Evolutionary conservation across 2,329 filamentous ascomycete genomes (phyloP), one percentile per base, ranked within the genome.

Genomic region (Cytospora piceae): DNA sequence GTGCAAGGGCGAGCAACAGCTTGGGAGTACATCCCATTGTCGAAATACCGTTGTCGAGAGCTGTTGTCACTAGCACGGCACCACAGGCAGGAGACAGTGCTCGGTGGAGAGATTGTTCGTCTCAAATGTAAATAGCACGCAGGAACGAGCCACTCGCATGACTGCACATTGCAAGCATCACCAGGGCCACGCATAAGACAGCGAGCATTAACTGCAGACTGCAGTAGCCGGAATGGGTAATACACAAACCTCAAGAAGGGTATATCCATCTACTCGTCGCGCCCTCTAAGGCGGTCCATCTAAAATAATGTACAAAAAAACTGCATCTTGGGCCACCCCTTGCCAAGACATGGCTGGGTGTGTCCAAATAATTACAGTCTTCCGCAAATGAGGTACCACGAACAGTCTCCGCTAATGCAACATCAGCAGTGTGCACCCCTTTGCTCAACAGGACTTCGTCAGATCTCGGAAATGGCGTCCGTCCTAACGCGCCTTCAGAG

Each of bases 401-500:
- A 49, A 24, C 46, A 49, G n/a, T 49, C n/a, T 11, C n/a, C 46
- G 12, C n/a, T 15, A 52, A 39, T 58, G 42, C 31, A n/a, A 20
- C 32, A 37, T 27, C 39, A 4, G 9, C 17, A 7, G 22, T 22
- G 22, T 39, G 34, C 12, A 37, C 34, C 53, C 14, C 17, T 32
- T 31, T 11, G 29, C 46, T 53, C 53, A 61, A 7, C 52, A 54
- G 27, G 15, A 32, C 11, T 24, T 59, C 34, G 53, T 37, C 46
- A 52, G 27, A 29, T 55, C 42, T 61, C 57, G 54, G 14, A 51
- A 52, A 51, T 29, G 49, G 27, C 32, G 58, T 32, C 53, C 37
- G 15, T 37, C 51, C 56, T 68, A 68, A 31, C 66, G 63, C 59
- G 55, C 66, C 60, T 68, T 68, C 32, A 66, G 56, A 46, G 59